Percentiles rank a stretch among this genome's conserved stretches.
Conservation (phyloP, 2,329 filamentous ascomycete genomes). For the Cordyceps cateniannulata region DNA sequence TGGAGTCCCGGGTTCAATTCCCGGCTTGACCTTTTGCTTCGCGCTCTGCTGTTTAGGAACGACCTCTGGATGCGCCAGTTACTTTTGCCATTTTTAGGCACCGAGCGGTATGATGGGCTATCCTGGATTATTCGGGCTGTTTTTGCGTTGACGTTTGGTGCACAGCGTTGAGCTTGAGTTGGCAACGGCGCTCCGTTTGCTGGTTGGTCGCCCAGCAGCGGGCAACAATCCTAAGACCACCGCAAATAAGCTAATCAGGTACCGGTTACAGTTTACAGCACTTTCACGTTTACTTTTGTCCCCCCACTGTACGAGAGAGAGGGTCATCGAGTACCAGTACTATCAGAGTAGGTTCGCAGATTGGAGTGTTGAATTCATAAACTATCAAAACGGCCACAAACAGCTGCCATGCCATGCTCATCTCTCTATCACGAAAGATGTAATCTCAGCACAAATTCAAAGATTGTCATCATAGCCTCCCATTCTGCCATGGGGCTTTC, state of each 20-base stretch:
- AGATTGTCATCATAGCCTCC: not conserved
- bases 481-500: slow-evolving; percentile 5
- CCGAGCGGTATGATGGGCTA: too few species aligned
- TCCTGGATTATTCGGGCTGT: not conserved
- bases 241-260: too few species aligned
- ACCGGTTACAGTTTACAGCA: too few species aligned
- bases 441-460: not conserved
- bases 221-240: too few species aligned
- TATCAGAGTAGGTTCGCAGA: not conserved
- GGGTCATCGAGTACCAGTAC: too few species aligned
- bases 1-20: slow-evolving; percentile 20
- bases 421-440: not conserved
- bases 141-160: not conserved
- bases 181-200: too few species aligned
- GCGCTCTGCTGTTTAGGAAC: not conserved
- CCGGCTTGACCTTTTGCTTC: slow-evolving; percentile 11
- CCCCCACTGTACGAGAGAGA: too few species aligned
- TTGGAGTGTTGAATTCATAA: slow-evolving; percentile 1
- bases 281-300: too few species aligned
- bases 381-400: not conserved
- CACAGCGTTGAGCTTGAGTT: too few species aligned
- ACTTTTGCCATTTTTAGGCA: not conserved
- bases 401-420: not conserved
- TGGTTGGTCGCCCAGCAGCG: too few species aligned
- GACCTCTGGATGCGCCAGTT: not conserved